Evolutionary conservation across 192 early-diverging fungal species (phyloP).

Genomic region (Coemansia sp.): DNA sequence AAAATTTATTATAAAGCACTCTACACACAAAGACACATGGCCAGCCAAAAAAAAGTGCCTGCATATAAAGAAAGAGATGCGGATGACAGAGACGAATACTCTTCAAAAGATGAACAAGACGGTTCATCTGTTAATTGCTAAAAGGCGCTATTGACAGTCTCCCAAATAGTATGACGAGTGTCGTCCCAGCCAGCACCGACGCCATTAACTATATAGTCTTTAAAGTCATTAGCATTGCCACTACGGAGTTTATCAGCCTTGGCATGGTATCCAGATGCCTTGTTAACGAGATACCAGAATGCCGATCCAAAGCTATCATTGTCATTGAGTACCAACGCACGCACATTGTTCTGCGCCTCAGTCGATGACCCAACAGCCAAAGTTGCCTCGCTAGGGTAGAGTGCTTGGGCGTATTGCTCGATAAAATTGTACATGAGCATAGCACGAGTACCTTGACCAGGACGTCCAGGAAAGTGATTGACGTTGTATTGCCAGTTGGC

Average conservation of each 20-base stretch:
- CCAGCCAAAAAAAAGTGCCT: background rate
- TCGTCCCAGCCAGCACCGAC: constrained; percentile 37
- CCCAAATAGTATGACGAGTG: constrained; percentile 39
- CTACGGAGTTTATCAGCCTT: constrained; percentile 27
- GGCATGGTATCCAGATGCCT: constrained; percentile 26
- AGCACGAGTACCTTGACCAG: constrained; percentile 52
- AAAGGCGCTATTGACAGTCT: constrained; percentile 21
- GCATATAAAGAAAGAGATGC: background rate
- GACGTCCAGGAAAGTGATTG: constrained; percentile 50
- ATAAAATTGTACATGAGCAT: constrained; percentile 58
- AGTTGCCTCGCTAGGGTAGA: constrained; percentile 19
- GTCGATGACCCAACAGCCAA: constrained; percentile 11
- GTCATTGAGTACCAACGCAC: constrained; percentile 36
- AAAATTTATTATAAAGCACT: background rate
- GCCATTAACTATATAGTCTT: constrained; percentile 42
- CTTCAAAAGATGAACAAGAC: background rate
- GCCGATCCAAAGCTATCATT: constrained; percentile 58
- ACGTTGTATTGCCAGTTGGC: constrained; percentile 52
- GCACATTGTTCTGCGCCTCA: constrained; percentile 29
- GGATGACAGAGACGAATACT: background rate
- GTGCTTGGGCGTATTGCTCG: constrained; percentile 31
- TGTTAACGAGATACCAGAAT: constrained; percentile 46
- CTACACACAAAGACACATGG: constrained; percentile 4
- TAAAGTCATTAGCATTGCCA: constrained; percentile 48
- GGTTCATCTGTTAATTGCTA: constrained; percentile 1